These are phyloP conservation scores for Scheffersomyces lignosus DNA, from an alignment of 805 yeast genomes.

Conservation along the genomic window DNA sequence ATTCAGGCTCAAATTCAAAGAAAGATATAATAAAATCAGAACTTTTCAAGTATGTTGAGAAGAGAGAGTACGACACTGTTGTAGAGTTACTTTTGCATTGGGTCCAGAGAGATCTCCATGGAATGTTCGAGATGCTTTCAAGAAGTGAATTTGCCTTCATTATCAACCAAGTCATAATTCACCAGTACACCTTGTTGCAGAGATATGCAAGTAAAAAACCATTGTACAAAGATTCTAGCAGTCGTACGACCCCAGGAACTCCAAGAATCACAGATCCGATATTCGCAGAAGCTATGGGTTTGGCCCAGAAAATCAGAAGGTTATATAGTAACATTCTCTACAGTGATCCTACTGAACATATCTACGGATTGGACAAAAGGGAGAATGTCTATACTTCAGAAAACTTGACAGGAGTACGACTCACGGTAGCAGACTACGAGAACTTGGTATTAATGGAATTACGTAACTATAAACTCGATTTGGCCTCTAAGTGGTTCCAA, in stretches of 20 bases:
- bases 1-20: background rate
- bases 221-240: background rate
- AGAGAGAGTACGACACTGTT: background rate
- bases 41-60: background rate
- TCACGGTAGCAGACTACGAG: constrained; percentile 33
- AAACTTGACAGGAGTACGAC: constrained; percentile 12
- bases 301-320: constrained; percentile 20
- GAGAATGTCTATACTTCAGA: constrained; percentile 14
- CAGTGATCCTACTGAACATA: constrained; percentile 10
- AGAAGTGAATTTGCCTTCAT: background rate
- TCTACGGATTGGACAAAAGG: constrained; percentile 20
- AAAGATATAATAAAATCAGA: background rate
- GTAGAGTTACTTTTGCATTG: background rate
- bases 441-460: constrained; percentile 37
- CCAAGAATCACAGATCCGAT: constrained; percentile 2
- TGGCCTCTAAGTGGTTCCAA: constrained; percentile 41
- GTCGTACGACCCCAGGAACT: background rate
- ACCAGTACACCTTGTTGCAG: background rate
- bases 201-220: background rate
- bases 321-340: constrained; percentile 26
- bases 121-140: background rate
- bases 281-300: constrained; percentile 10
- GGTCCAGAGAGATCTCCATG: background rate
- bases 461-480: constrained; percentile 36
- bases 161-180: background rate